Conservation (phyloP, 1,284 basidiomycete species). For the Cutaneotrichosporon sp. region DNA sequence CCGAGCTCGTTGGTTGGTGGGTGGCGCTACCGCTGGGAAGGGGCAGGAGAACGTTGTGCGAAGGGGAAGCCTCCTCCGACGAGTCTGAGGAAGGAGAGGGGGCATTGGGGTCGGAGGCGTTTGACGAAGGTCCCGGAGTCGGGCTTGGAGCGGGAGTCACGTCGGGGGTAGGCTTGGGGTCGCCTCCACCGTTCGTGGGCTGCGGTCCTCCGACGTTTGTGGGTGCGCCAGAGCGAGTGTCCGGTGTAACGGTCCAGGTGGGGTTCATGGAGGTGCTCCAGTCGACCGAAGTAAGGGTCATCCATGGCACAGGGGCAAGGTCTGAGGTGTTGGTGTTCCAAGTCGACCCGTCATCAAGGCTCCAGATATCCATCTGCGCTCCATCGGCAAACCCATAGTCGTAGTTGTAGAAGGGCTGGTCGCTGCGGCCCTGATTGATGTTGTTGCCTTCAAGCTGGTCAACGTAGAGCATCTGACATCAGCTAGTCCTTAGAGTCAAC, state of each 20-base stretch:
- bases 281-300: background rate
- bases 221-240: background rate
- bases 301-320: background rate
- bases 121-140: too few species aligned
- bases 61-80: too few species aligned
- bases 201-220: too few species aligned
- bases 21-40: too few species aligned
- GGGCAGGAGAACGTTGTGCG: too few species aligned
- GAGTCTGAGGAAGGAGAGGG: too few species aligned
- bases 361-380: constrained; percentile 7
- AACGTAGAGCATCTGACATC: background rate
- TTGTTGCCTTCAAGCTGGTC: constrained; percentile 6
- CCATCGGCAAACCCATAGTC: constrained; percentile 7
- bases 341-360: background rate
- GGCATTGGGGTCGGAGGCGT: too few species aligned
- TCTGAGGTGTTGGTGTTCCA: constrained; percentile 1
- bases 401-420: constrained; percentile 5
- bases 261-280: background rate
- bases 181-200: too few species aligned
- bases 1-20: too few species aligned
- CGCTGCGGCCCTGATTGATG: background rate
- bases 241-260: background rate
- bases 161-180: too few species aligned
- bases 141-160: too few species aligned
- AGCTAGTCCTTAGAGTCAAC: background rate